Evolutionary conservation across 192 early-diverging fungal species (phyloP), one percentile per base, ranked within the genome.

Genomic region (Coemansia sp.): DNA sequence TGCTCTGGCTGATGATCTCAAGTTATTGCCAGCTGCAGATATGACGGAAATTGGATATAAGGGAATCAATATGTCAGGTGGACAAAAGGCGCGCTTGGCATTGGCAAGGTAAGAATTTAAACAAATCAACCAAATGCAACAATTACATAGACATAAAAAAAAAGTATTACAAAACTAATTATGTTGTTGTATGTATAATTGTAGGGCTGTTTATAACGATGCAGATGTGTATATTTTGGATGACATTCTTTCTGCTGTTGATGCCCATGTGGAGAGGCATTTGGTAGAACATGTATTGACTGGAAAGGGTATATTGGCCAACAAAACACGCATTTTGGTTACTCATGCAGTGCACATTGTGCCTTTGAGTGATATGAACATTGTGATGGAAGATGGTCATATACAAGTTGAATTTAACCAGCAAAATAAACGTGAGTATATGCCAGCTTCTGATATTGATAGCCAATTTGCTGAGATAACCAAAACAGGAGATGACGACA

Each of bases 31-130:
- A 0, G 58, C 61, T 14, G 60, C 56, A 0, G 82, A 88, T 18
- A 28, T 58, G 48, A 74, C 87, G 0, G 58, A 80, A 48, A 80
- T 90, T 62, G 83, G 87, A n/a, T 69, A 72, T 52, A 72, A 64
- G 31, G 82, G 86, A n/a, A 66, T 85, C 10, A 85, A 78, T 16
- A 56, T 87, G 14, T 81, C 78, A 30, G 86, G 86, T 18, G 86
- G 86, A 33, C 85, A 87, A 51, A 84, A 85, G 32, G 81, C 77
- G 18, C 77, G 89, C 31, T 62, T 91, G 18, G 72, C 80, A 2
- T 47, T 88, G 12, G 88, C 89, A 65, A 58, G 59, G 59, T 69
- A 69, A 69, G 59, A 3, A 7, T n/a, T n/a, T 4, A 9, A 4
- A 7, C 4, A n/a, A n/a, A n/a, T n/a, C n/a, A n/a, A n/a, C n/a